A percentile compares a stretch with the other conserved stretches of the same genome.
phyloP scores from a whole-genome alignment of 805 yeast genomes.

The Barnettozyma siamensis region DNA sequence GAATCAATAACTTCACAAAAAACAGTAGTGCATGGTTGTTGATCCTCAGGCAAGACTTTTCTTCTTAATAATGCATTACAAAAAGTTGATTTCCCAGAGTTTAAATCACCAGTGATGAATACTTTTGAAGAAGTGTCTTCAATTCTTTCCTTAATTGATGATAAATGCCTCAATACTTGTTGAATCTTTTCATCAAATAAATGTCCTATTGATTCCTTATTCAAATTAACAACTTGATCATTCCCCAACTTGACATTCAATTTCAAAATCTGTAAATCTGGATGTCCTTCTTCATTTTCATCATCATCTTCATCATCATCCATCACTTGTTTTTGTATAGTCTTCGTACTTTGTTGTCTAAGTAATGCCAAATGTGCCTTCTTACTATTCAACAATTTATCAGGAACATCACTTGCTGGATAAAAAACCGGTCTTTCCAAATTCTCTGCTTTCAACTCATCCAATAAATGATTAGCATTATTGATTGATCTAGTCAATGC shows the following conservation, averaged over 20 bases:
- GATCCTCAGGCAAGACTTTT: slow-evolving; percentile 85
- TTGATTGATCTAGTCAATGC: slow-evolving; percentile 58
- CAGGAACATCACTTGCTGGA: slow-evolving; percentile 38
- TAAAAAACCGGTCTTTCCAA: slow-evolving; percentile 54
- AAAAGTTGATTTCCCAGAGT: slow-evolving; percentile 93
- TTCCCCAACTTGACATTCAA: slow-evolving; percentile 51
- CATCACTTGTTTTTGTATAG: slow-evolving; percentile 13
- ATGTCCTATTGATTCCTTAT: slow-evolving; percentile 61
- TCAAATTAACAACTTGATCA: slow-evolving; percentile 50
- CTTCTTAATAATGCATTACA: slow-evolving; percentile 85
- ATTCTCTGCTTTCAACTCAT: slow-evolving; percentile 52
- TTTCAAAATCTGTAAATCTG: slow-evolving; percentile 55
- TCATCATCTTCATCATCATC: slow-evolving; percentile 20
- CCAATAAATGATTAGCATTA: slow-evolving; percentile 44
- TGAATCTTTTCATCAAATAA: slow-evolving; percentile 63
- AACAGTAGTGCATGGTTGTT: slow-evolving; percentile 94
- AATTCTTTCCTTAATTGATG: slow-evolving; percentile 71
- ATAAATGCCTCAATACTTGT: slow-evolving; percentile 61
- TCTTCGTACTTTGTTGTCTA: slow-evolving; percentile 33
- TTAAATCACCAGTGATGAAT: slow-evolving; percentile 92
- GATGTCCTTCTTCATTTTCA: slow-evolving; percentile 19
- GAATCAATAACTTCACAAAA: slow-evolving; percentile 93
- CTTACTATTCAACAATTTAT: slow-evolving; percentile 37
- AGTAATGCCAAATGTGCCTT: slow-evolving; percentile 50
- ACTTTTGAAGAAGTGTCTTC: slow-evolving; percentile 92